Base-by-base conservation (phyloP, 2,329 filamentous ascomycete genomes). In the Colletotrichum coccodes region DNA sequence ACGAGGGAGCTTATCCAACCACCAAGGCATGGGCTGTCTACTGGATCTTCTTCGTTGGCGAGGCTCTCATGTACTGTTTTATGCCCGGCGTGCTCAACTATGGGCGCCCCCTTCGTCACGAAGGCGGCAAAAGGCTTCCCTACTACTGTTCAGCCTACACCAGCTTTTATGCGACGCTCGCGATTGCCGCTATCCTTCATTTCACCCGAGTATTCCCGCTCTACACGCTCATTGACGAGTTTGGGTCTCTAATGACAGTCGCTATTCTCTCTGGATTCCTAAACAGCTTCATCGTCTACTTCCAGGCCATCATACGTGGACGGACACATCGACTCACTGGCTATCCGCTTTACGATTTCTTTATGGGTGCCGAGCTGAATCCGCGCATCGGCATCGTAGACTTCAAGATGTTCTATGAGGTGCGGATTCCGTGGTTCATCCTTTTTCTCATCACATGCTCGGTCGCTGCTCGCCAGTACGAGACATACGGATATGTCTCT, bases 401-500 rank as follows among this genome's bases (percentile, higher is more conserved):
- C 81, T 94, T 96, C 84, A 97, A 97, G 84, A 96, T 97, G 94
- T 95, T 96, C 83, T 94, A 94, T 75, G 93, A 95, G 79, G 92
- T 96, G 71, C 90, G 93, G 71, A 85, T 96, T 61, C 93, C 93
- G n/a, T 96, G 93, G 93, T 95, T 89, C 81, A 94, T 94, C 70
- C 85, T 95, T 54, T 90, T 94, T 75, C 85, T 94, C 71, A 84
- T 93, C 50, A 89, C 90, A 32, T 85, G 90, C 73, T 92, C 88
- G 57, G 88, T 91, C 5, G 92, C 91, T 21, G 87, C 92, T 34
- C 88, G 91, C 71, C 93, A 96, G 80, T 92, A 90, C 73, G 92
- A 95, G 77, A 79, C 83, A n/a, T 92, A 93, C 75, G 93, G 93
- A 64, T 94, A 92, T 76, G 89, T 95, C 12, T 91, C 90, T 52